These are phyloP conservation scores for Ophiobolus disseminans DNA, from an alignment of 2,329 filamentous ascomycete genomes.

Conservation along the genomic window DNA sequence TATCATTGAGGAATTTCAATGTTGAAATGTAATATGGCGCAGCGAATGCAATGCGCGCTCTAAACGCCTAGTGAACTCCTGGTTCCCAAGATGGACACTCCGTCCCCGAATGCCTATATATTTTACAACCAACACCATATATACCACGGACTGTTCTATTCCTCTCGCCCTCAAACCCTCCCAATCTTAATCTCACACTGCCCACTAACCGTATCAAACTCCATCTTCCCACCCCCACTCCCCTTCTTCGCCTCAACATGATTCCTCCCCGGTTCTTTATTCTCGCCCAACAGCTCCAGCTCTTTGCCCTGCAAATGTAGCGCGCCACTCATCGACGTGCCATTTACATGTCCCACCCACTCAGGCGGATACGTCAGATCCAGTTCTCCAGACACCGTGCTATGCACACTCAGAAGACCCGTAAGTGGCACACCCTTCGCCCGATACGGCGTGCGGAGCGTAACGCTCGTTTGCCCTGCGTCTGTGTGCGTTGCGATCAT, in stretches of 20 bases:
- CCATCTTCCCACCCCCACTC: constrained; percentile 40
- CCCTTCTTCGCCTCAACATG: constrained; percentile 52
- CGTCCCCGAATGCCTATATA: too few species aligned
- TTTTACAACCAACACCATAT: background rate
- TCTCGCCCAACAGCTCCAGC: constrained; percentile 41
- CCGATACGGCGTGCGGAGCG: constrained; percentile 43
- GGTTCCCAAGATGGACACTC: too few species aligned
- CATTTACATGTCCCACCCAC: constrained; percentile 52
- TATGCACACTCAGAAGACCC: constrained; percentile 45
- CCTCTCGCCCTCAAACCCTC: constrained; percentile 29
- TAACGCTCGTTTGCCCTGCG: constrained; percentile 46
- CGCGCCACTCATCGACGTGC: constrained; percentile 45
- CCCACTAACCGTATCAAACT: constrained; percentile 44
- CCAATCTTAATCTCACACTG: constrained; percentile 43
- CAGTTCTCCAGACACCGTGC: constrained; percentile 44
- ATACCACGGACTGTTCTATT: too few species aligned
- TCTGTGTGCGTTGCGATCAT: constrained; percentile 44
- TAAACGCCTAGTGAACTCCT: too few species aligned
- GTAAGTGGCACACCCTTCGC: constrained; percentile 31
- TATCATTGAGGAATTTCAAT: too few species aligned
- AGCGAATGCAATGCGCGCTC: too few species aligned
- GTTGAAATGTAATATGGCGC: too few species aligned
- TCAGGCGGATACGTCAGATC: constrained; percentile 50
- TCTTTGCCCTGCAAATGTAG: constrained; percentile 50
- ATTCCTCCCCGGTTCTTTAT: constrained; percentile 37